Evolutionary conservation across 1,284 basidiomycete genomes (phyloP).

Genomic region (Exobasidium cylindrosporum): DNA sequence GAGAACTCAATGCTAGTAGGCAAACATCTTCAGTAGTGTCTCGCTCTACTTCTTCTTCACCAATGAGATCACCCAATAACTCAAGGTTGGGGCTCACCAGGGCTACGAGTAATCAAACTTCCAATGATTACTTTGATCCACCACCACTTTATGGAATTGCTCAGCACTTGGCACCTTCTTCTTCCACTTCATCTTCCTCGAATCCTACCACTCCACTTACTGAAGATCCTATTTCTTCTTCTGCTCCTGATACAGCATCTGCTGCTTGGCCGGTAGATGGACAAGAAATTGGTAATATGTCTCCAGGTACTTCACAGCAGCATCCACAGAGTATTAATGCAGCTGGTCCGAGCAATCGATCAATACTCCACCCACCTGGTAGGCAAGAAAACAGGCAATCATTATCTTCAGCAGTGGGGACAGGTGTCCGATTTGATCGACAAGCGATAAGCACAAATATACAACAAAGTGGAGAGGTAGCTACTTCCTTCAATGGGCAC

Average conservation of each 20-base stretch:
- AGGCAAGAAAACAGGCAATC: slow-evolving; percentile 12
- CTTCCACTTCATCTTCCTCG: background rate
- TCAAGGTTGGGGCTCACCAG: background rate
- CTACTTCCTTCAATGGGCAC: background rate
- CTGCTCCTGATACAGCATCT: background rate
- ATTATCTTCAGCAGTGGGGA: background rate
- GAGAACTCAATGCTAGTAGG: background rate
- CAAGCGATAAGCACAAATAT: background rate
- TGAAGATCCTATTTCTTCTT: background rate
- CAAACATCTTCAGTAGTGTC: background rate
- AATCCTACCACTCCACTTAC: background rate
- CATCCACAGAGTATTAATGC: slow-evolving; percentile 17
- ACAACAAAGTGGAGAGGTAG: background rate
- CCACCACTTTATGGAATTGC: slow-evolving; percentile 14
- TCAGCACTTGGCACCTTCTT: background rate
- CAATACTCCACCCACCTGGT: slow-evolving; percentile 14
- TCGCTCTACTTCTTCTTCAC: slow-evolving; percentile 6
- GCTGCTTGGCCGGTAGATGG: no score
- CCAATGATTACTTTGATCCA: background rate
- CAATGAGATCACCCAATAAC: slow-evolving; percentile 8
- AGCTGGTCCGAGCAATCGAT: slow-evolving; percentile 11
- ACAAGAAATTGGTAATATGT: no score
- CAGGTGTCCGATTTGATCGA: slow-evolving; percentile 5
- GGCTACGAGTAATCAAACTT: background rate
- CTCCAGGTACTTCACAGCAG: no score